Conservation (phyloP, 2,329 filamentous ascomycete species). For the Phaeosphaeriaceae sp. region DNA sequence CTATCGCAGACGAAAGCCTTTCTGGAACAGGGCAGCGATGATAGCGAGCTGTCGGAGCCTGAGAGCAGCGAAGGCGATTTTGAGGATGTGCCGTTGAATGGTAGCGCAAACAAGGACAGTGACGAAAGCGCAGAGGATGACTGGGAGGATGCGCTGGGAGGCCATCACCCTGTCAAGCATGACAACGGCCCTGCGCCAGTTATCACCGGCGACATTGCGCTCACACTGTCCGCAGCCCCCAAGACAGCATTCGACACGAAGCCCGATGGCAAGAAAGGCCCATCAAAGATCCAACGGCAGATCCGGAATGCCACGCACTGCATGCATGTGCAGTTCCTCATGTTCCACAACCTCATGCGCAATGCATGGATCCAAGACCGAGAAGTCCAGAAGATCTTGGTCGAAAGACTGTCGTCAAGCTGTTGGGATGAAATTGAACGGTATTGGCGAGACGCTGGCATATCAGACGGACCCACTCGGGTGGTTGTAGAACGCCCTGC, state of each 20-base stretch:
- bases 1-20: slow-evolving; percentile 45
- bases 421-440: slow-evolving; percentile 46
- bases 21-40: slow-evolving; percentile 50
- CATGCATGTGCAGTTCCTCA: slow-evolving; percentile 83
- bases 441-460: slow-evolving; percentile 74
- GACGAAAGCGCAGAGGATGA: slow-evolving; percentile 50
- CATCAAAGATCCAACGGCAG: slow-evolving; percentile 81
- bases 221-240: slow-evolving; percentile 63
- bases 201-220: slow-evolving; percentile 72
- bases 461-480: slow-evolving; percentile 80
- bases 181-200: slow-evolving; percentile 50
- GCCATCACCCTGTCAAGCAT: slow-evolving; percentile 42
- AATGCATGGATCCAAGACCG: slow-evolving; percentile 48
- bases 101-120: slow-evolving; percentile 17
- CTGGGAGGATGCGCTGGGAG: slow-evolving; percentile 49
- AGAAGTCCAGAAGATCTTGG: slow-evolving; percentile 40
- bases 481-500: slow-evolving; percentile 68
- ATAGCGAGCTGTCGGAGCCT: slow-evolving; percentile 49
- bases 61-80: slow-evolving; percentile 57
- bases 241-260: slow-evolving; percentile 33
- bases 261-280: slow-evolving; percentile 77
- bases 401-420: slow-evolving; percentile 35
- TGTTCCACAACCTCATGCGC: slow-evolving; percentile 85
- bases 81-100: slow-evolving; percentile 53
- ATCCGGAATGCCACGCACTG: slow-evolving; percentile 83